A percentile compares a stretch with the other conserved stretches of the same genome.
phyloP scores from a whole-genome alignment of 1,139 yeast genomes.

The Candida gigantensis region DNA sequence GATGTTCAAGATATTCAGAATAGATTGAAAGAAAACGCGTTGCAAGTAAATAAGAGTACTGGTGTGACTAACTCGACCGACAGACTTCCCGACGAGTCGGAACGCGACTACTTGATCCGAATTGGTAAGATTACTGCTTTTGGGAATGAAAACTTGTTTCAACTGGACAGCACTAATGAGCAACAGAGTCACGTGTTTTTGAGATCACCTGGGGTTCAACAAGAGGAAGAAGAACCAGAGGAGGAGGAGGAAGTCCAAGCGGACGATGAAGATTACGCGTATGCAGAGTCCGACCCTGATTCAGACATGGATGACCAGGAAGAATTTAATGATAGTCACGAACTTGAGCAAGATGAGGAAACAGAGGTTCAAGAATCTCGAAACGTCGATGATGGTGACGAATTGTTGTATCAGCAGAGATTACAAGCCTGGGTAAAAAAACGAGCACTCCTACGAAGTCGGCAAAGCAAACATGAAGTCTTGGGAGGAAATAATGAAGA shows the following conservation, averaged over 20 bases:
- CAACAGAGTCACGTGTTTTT: conserved; percentile 33
- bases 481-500: conserved; percentile 22
- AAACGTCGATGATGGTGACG: conserved; percentile 81
- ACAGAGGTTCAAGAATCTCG: conserved; percentile 16
- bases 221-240: conserved; percentile 17
- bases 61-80: conserved; percentile 19
- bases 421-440: conserved; percentile 57
- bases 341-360: conserved; percentile 6
- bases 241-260: conserved; percentile 13
- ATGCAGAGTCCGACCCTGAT: conserved; percentile 5
- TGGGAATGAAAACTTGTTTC: conserved; percentile 66
- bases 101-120: conserved; percentile 76
- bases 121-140: conserved; percentile 96
- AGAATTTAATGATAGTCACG: conserved; percentile 6
- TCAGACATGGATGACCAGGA: conserved; percentile 8
- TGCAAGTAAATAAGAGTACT: conserved; percentile 6
- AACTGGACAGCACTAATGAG: conserved; percentile 20
- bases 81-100: conserved; percentile 65
- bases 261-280: conserved; percentile 9
- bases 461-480: no score
- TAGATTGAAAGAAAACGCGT: conserved; percentile 43
- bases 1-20: conserved; percentile 69
- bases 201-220: conserved; percentile 40
- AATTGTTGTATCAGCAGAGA: conserved; percentile 57
- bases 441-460: conserved; percentile 42